Evolutionary conservation across 371 early-diverging fungal genomes (phyloP), one percentile per base, ranked within the genome.

Genomic region (Parasitella parasitica): DNA sequence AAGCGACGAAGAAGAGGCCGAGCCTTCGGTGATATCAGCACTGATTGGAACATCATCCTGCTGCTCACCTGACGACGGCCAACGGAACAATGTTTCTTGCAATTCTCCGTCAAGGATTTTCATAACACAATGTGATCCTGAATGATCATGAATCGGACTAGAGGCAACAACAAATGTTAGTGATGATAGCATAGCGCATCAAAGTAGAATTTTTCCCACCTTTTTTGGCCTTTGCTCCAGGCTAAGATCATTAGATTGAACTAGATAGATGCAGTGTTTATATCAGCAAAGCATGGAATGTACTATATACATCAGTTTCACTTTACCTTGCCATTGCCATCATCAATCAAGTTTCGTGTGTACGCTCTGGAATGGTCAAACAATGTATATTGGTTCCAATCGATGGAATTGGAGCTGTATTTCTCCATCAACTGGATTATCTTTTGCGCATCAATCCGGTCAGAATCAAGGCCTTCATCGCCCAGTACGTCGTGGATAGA

Each of bases 61-160:
- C 9, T 54, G 37, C 26, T 71, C 76, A 37, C 52, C 46, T 24
- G 70, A 61, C 26, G 58, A 54, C 0, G 96, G 96, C 91, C 91
- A 92, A 32, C 88, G 80, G 66, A 85, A 97, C 34, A 85, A 80
- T 0, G 91, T 86, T 71, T 97, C 97, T 59, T 82, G 70, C 35
- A 97, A 78, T 63, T 88, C 82, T 2, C 96, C 96, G 54, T 89
- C 91, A 27, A 97, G 81, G 30, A 96, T 77, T 71, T 96, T 96
- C 91, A 97, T 91, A 61, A 95, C 82, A 77, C 97, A 97, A 74
- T 97, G 97, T 48, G 94, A 89, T 46, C 88, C 87, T n/a, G 93
- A 73, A 68, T 97, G 97, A 75, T 95, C 93, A 73, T 96, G 97
- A 73, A 96, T 94, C 41, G 96, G 92, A 66, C 94, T 18, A 55